Evolutionary conservation across 192 early-diverging fungal species (phyloP), one percentile per base, ranked within the genome.

Genomic region (Linnemannia zychae): DNA sequence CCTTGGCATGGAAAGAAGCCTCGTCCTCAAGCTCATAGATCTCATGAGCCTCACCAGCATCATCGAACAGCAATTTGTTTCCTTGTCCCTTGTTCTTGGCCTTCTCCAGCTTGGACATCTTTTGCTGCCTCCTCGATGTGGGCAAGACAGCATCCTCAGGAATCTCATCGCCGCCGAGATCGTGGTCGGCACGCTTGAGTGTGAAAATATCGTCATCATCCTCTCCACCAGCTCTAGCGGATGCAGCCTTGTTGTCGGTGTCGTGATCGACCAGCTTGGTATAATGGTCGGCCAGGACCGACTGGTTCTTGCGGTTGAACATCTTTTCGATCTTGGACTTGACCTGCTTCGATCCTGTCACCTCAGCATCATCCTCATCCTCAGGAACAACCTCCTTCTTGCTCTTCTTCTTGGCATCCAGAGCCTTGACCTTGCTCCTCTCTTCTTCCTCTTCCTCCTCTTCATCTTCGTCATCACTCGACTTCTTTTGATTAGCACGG

Each of bases 251-350:
- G 52, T 80, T 86, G 49, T 92, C 92, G 46, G 66, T 80, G 38
- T 88, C 93, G 28, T 91, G 91, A 40, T 96, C 97, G 2, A 96
- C 92, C 34, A 99, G 88, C 75, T 94, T 95, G 77, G 89, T 90
- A 90, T 98, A 99, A 88, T 99, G 98, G 34, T 96, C 95, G 1
- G 97, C 95, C 72, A 99, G 82, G 46, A 98, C 93, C 60, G 92
- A 94, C 69, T 94, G 93, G 91, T 99, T 99, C 89, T 96, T 96
- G 79, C 96, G 93, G 11, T 90, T 91, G 90, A 99, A 97, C 96
- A 99, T 94, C 80, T 95, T 95, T 72, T 98, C 98, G 11, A 97
- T 92, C 49, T 95, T 96, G 22, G 96, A 98, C 74, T 91, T 93
- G 70, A 92, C 82, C 60, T 88, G 75, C 52, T 84, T 74, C 63